Evolutionary conservation across 257 asterid species (phyloP).

Genomic region (Solanum neorickii): DNA sequence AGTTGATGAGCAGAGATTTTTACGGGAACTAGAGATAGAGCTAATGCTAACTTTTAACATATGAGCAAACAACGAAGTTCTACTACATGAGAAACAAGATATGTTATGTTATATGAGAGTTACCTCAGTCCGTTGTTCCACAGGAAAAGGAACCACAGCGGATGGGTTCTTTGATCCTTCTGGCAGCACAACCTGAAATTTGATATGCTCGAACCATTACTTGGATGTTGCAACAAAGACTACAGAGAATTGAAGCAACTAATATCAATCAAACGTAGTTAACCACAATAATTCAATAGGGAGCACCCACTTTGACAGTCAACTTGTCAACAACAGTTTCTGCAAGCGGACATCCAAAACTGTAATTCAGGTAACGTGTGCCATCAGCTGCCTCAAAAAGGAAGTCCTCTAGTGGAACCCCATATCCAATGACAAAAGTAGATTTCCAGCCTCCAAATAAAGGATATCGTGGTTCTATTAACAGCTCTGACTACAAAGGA

Average conservation of each 20-base stretch:
- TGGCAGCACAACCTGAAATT: constrained; percentile 81
- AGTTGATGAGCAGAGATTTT: not conserved
- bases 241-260: constrained; percentile 1
- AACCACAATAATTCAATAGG: not conserved
- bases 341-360: constrained; percentile 83
- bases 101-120: not conserved
- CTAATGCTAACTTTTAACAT: not conserved
- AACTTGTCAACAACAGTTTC: constrained; percentile 84
- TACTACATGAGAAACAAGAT: not conserved
- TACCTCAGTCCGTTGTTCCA: constrained; percentile 78
- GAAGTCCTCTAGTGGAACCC: constrained; percentile 82
- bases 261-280: not conserved
- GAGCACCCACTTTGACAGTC: constrained; percentile 53
- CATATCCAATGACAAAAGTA: constrained; percentile 83
- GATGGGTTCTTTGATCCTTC: constrained; percentile 90
- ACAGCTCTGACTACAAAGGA: constrained; percentile 71
- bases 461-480: constrained; percentile 94
- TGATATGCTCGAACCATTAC: constrained; percentile 8
- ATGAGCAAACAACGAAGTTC: not conserved
- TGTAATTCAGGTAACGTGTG: constrained; percentile 79
- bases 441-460: constrained; percentile 99
- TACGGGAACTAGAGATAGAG: not conserved
- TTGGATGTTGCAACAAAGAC: not conserved
- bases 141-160: constrained; percentile 50
- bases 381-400: constrained; percentile 73